Evolutionary conservation across 768 basidiomycete genomes (phyloP).

Genomic region (Mycena galericulata): DNA sequence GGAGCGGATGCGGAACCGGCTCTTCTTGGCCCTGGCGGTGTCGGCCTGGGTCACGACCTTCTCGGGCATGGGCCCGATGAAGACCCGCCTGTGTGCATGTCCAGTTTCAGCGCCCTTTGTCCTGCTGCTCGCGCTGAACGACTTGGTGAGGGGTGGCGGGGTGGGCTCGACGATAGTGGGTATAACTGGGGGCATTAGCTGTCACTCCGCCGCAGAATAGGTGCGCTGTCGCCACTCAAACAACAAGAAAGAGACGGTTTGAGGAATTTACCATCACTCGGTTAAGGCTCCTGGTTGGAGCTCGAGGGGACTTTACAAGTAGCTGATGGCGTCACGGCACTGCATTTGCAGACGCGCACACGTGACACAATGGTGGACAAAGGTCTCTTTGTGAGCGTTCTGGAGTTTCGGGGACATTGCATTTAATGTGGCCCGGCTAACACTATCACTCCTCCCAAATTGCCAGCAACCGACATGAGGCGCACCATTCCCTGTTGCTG

Average conservation of each 20-base stretch:
- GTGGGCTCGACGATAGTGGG: conserved; percentile 25
- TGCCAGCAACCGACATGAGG: too few species aligned
- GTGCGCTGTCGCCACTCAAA: not conserved
- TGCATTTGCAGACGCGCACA: too few species aligned
- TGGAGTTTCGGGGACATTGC: too few species aligned
- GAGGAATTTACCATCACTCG: not conserved
- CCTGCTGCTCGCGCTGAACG: not conserved
- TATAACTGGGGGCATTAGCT: conserved; percentile 13
- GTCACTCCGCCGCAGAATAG: not conserved
- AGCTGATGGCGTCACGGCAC: too few species aligned
- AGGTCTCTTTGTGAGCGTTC: too few species aligned
- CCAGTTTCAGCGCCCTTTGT: conserved; percentile 40
- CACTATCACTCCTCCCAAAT: too few species aligned
- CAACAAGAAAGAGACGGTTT: not conserved
- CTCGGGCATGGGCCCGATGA: conserved; percentile 84
- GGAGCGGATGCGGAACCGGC: conserved; percentile 39
- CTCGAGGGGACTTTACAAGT: too few species aligned
- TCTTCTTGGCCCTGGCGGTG: conserved; percentile 44
- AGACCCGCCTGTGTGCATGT: conserved; percentile 58
- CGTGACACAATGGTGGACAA: too few species aligned
- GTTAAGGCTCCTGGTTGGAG: too few species aligned
- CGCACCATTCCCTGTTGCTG: too few species aligned
- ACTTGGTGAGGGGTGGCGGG: conserved; percentile 16
- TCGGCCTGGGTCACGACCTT: conserved; percentile 60
- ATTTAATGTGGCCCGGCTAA: too few species aligned